Conservation (phyloP, 1,139 yeast species). For the Petasospora fabianii region DNA sequence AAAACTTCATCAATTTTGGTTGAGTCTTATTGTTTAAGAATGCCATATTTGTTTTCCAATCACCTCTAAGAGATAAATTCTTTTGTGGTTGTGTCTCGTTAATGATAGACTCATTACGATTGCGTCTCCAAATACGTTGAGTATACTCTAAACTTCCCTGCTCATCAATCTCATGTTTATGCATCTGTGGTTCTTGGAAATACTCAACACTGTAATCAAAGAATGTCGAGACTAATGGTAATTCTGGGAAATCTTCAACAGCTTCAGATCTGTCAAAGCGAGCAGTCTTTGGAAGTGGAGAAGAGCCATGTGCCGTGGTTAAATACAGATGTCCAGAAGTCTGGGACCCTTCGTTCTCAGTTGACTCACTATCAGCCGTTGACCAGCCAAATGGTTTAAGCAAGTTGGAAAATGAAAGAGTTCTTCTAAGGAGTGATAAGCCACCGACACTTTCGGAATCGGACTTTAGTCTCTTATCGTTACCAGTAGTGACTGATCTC, state of each 20-base stretch:
- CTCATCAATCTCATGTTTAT: conserved; percentile 80
- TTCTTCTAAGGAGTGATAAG: conserved; percentile 22
- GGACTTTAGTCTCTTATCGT: conserved; percentile 1
- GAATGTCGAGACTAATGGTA: conserved; percentile 71
- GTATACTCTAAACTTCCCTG: conserved; percentile 90
- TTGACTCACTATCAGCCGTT: conserved; percentile 8
- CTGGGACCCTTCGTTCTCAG: conserved; percentile 2
- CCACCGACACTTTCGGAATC: conserved; percentile 6
- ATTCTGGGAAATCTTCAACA: conserved; percentile 34
- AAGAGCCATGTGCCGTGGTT: conserved; percentile 43
- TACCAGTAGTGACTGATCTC: conserved; percentile 16
- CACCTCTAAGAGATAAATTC: conserved; percentile 75
- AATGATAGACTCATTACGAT: conserved; percentile 81
- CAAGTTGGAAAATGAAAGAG: conserved; percentile 24
- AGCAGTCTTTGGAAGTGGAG: conserved; percentile 29
- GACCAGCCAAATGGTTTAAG: conserved; percentile 24
- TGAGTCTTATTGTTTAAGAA: conserved; percentile 71
- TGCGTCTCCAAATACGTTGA: conserved; percentile 82
- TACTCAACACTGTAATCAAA: conserved; percentile 90
- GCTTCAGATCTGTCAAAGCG: conserved; percentile 36
- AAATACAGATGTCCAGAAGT: conserved; percentile 13
- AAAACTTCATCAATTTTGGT: conserved; percentile 73
- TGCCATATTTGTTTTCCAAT: conserved; percentile 71
- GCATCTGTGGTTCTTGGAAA: conserved; percentile 96
- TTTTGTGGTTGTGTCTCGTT: conserved; percentile 90